Conservation (phyloP, 257 asterid genomes). For the Primulina huaijiensis region DNA sequence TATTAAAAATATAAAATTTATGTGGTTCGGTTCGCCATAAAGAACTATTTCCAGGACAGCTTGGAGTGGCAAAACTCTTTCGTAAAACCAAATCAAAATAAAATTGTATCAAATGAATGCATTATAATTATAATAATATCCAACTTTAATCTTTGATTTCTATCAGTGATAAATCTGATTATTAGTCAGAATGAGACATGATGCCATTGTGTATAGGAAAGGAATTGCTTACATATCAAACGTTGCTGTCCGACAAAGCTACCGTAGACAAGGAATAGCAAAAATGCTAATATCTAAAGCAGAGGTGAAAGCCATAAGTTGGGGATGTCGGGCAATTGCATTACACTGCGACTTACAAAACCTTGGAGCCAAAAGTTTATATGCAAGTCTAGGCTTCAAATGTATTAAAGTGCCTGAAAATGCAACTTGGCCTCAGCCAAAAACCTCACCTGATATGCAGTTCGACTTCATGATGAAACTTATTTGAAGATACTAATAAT, state of each 20-base stretch:
- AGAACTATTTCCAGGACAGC: too few relatives aligned
- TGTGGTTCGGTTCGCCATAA: background rate
- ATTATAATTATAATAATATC: too few relatives aligned
- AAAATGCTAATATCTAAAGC: constrained; percentile 67
- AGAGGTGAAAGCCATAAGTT: constrained; percentile 66
- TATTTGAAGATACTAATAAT: constrained; percentile 20
- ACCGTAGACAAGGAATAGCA: constrained; percentile 73
- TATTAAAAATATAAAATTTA: too few relatives aligned
- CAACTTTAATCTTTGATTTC: too few relatives aligned
- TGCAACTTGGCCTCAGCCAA: constrained; percentile 94
- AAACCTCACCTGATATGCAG: constrained; percentile 52
- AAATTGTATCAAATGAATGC: too few relatives aligned
- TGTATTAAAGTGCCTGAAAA: constrained; percentile 58
- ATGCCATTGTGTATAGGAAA: constrained; percentile 45
- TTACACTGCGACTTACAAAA: constrained; percentile 72
- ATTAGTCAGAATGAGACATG: background rate
- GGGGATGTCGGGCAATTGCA: constrained; percentile 91
- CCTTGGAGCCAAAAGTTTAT: constrained; percentile 65
- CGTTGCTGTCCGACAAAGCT: constrained; percentile 72
- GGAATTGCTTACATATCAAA: constrained; percentile 88
- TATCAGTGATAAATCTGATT: background rate
- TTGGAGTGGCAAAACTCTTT: too few relatives aligned
- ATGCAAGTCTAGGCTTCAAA: constrained; percentile 63
- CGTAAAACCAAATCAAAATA: background rate
- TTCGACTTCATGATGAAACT: constrained; percentile 92